A percentile compares a stretch with the other conserved stretches of the same genome.
These are phyloP conservation scores for Colletotrichum trifolii DNA, from an alignment of 2,329 filamentous ascomycete genomes.

Conservation along the genomic window DNA sequence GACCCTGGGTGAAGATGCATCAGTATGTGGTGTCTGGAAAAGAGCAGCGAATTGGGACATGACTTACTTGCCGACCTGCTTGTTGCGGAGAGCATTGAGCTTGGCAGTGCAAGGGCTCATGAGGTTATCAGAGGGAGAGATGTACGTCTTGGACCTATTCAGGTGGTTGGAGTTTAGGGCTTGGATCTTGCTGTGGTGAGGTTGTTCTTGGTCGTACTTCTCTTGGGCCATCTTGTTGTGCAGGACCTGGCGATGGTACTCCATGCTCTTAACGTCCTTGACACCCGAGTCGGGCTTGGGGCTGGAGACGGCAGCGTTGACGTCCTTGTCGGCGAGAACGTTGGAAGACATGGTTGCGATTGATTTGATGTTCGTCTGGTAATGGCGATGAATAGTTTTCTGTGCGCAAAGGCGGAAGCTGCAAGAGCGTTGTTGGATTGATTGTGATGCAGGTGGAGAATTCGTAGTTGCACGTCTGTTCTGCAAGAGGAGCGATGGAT, in stretches of 20 bases:
- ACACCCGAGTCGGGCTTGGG: constrained; percentile 47
- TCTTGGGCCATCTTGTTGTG: constrained; percentile 77
- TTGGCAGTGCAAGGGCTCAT: constrained; percentile 89
- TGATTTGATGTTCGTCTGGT: background rate
- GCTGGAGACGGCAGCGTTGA: constrained; percentile 64
- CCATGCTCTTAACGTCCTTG: constrained; percentile 72
- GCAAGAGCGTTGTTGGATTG: background rate
- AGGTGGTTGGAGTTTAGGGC: constrained; percentile 29
- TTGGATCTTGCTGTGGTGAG: constrained; percentile 7
- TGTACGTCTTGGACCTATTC: constrained; percentile 65
- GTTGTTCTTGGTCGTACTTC: constrained; percentile 58
- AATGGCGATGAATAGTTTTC: background rate
- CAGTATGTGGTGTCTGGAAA: constrained; percentile 1
- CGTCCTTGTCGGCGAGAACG: constrained; percentile 74
- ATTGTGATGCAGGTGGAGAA: background rate
- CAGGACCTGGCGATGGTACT: constrained; percentile 81
- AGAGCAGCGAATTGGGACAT: no score
- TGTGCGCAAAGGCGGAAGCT: background rate
- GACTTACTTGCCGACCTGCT: constrained; percentile 81
- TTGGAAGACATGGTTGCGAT: constrained; percentile 63
- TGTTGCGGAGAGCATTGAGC: constrained; percentile 82
- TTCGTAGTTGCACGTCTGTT: background rate
- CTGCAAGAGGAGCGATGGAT: constrained; percentile 5
- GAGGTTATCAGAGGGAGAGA: constrained; percentile 89
- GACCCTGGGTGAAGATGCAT: constrained; percentile 53